These are phyloP conservation scores for Penicillium coprophilum DNA, from an alignment of 495 filamentous ascomycete genomes.

Conservation along the genomic window DNA sequence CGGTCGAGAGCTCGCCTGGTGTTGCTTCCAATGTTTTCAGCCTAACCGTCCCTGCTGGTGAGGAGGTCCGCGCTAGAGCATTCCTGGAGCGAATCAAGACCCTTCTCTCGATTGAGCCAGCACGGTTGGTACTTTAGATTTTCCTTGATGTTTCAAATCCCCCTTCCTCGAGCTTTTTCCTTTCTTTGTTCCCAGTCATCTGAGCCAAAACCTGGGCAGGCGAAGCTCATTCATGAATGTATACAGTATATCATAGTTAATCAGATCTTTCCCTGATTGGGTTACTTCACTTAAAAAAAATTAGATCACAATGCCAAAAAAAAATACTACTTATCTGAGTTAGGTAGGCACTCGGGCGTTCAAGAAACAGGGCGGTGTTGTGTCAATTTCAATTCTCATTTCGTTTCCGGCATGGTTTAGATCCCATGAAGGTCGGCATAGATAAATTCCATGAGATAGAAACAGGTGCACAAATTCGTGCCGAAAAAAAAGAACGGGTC, in stretches of 20 bases:
- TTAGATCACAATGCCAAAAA: not conserved
- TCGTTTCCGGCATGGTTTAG: conserved; percentile 10
- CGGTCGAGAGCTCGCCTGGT: conserved; percentile 27
- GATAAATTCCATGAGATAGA: conserved; percentile 11
- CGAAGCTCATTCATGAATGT: conserved; percentile 23
- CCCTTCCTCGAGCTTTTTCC: conserved; percentile 14
- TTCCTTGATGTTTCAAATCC: conserved; percentile 16
- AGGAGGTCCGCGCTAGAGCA: conserved; percentile 73
- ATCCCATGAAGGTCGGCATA: conserved; percentile 9
- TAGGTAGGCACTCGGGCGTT: not conserved
- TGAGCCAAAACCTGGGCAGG: conserved; percentile 14
- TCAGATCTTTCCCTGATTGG: conserved; percentile 23
- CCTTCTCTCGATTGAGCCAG: conserved; percentile 80
- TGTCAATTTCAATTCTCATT: not conserved
- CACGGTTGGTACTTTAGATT: conserved; percentile 62
- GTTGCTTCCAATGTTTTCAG: conserved; percentile 75
- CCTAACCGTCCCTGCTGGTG: conserved; percentile 68
- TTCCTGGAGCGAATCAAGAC: conserved; percentile 84
- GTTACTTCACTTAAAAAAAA: not conserved
- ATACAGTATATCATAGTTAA: conserved; percentile 40
- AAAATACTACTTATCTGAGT: not conserved
- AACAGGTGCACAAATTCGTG: not conserved
- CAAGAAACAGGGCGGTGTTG: not conserved
- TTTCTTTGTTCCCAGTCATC: conserved; percentile 22
- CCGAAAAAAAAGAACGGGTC: conserved; percentile 10